Evolutionary conservation across 2,329 filamentous ascomycete species (phyloP), one percentile per base, ranked within the genome.

Genomic region (Diplodia scrobiculata): DNA sequence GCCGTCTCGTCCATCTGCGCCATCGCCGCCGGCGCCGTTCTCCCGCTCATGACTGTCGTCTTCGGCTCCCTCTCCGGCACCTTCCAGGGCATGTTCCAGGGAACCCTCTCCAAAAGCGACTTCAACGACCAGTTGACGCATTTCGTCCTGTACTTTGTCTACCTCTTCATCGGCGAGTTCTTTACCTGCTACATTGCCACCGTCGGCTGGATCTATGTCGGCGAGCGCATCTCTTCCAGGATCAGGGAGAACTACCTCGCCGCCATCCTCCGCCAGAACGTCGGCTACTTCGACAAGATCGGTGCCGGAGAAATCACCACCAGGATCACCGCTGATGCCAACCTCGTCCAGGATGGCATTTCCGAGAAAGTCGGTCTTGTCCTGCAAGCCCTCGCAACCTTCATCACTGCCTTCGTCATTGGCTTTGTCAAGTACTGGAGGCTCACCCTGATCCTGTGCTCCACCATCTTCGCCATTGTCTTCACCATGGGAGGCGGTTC

Each of bases 301-400:
- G 94, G 93, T 62, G 90, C 92, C 38, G 93, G 94, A 67, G 95
- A 97, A 78, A 91, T 98, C 68, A 97, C 93, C 0, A 97, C 93
- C 0, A 89, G 93, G 69, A 97, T 97, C 71, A 98, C 94, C 0
- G 89, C 93, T 11, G 94, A 98, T 76, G 96, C 92, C 52, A 97
- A 97, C 73, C 82, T 96, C 63, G 89, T 98, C 65, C 94, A 97
- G 77, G 93, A 96, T 70, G 94, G 92, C 66, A 92, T 99, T 53
- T 74, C 75, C 0, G 75, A 76, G 51, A 78, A 77, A 66, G 74
- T 78, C 10, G 73, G 72, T 13, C 69, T 78, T 5, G 77, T 77
- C 55, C 67, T 77, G 14, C 70, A 72, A 6, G 73, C 70, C 7
- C 27, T 75, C 5, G 76, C 75, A 2, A 75, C 74, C 1, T 98